Evolutionary conservation across 2,329 filamentous ascomycete species (phyloP), one percentile per base, ranked within the genome.

Genomic region (Emmonsiellopsis sp.): DNA sequence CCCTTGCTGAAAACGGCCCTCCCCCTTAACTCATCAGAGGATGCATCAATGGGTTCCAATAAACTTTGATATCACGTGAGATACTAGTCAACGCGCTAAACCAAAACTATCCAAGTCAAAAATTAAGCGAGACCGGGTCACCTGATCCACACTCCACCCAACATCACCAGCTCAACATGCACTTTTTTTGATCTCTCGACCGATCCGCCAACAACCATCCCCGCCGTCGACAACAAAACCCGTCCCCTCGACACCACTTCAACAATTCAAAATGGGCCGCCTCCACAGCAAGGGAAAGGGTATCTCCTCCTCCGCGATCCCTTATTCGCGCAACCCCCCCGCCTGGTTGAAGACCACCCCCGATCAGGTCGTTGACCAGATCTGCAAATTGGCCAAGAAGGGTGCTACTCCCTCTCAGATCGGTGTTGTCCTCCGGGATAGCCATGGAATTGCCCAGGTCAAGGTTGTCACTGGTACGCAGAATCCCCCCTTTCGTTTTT

Each of bases 211-310:
- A 44, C 42, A 30, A 52, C 26, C 15, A 35, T 26, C 49, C 32
- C 15, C 41, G 37, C 50, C 44, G 32, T 30, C 38, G 30, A 42
- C 34, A 53, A 46, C n/a, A 50, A 45, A 49, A 16, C 41, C n/a
- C 31, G 7, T 48, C 50, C 52, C 54, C 52, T 57, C 52, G 48
- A 57, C 53, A 54, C 44, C 20, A 44, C 54, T 47, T 34, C 20
- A 51, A 46, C 40, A 52, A 45, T 48, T 50, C 62, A 62, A 62
- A 67, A 95, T 95, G 89, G 89, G 91, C 86, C 86, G 92, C 83
- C 86, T 97, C 86, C 94, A 98, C 86, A 88, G 83, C 84, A 95
- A 96, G 72, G 92, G 93, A 81, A 97, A 97, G 89, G 94, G 93
- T 78, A 98, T 98, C 79, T 90, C 89, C 65, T 79, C 89, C 79